Base-by-base conservation (phyloP, 2,329 filamentous ascomycete species). In the Amesomyces nigricolor region DNA sequence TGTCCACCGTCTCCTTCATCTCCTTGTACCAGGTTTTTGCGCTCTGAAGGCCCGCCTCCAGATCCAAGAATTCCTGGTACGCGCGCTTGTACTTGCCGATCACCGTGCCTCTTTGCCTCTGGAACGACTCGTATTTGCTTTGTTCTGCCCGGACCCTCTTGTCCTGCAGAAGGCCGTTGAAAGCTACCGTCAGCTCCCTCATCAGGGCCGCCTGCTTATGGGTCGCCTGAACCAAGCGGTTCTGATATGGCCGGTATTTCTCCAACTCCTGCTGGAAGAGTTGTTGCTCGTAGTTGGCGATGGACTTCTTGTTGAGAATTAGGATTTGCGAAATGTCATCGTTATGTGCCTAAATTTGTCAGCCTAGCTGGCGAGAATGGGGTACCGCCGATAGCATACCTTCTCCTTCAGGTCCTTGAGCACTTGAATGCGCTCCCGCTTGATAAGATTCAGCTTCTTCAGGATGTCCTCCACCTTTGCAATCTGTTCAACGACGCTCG, bases 261-360 rank as follows among this genome's bases (percentile, higher is more conserved):
- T 97, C 92, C n/a, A 99, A 78, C 71, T 99, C 94, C 14, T 90
- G 85, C 68, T 96, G 88, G 73, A 99, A 99, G 2, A 99, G 80
- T 66, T 96, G 90, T 11, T 79, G 86, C 70, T 99, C 94, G 65
- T 94, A 92, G 66, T 90, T 95, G 17, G 90, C 81, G 66, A 97
- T 92, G 1, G 90, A 87, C 72, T 97, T 99, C 70, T 97, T 97
- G 78, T 99, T 99, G 57, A 99, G 76, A 54, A 99, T 99, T 58
- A 99, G 78, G 11, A 97, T 91, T 67, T 96, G 94, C 5, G 91
- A 96, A 61, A 99, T 99, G 66, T 99, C 95, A 67, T 99, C 95
- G 62, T 88, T 90, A 72, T 95, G 92, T 51, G 92, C 87, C 92
- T 96, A 51, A 16, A 14, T 14, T 47, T 59, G 56, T 72, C 42